These are phyloP conservation scores for Ophiostoma quercus DNA, from an alignment of 2,329 filamentous ascomycete species.

Conservation along the genomic window DNA sequence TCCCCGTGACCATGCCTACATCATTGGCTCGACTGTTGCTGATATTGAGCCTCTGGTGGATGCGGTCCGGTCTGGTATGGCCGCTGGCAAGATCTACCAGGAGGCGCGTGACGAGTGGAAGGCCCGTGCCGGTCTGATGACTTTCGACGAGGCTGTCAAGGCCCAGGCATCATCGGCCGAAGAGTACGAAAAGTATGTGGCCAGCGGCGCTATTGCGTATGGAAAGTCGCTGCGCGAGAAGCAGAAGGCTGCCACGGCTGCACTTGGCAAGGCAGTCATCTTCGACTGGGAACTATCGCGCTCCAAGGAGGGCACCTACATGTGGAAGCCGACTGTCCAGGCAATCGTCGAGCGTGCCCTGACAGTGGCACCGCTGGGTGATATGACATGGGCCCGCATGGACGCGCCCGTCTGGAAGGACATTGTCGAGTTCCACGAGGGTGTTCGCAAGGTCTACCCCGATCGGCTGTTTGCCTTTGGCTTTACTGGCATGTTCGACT, in stretches of 20 bases:
- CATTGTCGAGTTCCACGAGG: slow-evolving; percentile 31
- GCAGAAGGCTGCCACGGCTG: slow-evolving; percentile 1
- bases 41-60: slow-evolving; percentile 31
- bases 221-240: slow-evolving; percentile 14
- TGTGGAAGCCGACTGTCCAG: slow-evolving; percentile 25
- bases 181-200: slow-evolving; percentile 7
- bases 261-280: slow-evolving; percentile 20
- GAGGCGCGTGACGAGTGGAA: slow-evolving; percentile 27
- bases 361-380: slow-evolving; percentile 21
- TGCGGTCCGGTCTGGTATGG: slow-evolving; percentile 29
- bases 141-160: slow-evolving; percentile 28
- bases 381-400: slow-evolving; percentile 26
- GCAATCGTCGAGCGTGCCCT: slow-evolving; percentile 26
- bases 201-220: slow-evolving; percentile 1
- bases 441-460: slow-evolving; percentile 26
- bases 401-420: slow-evolving; percentile 33
- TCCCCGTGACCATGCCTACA: slow-evolving; percentile 37
- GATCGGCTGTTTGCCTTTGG: slow-evolving; percentile 38
- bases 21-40: slow-evolving; percentile 36
- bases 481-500: slow-evolving; percentile 34
- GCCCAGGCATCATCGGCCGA: neutral
- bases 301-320: slow-evolving; percentile 25
- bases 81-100: slow-evolving; percentile 23
- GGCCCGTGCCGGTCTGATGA: slow-evolving; percentile 18
- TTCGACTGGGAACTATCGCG: slow-evolving; percentile 27